Percentiles rank a stretch among this genome's conserved stretches.
Conservation (phyloP, 192 early-diverging fungal species). For the Kappamyces sp. region DNA sequence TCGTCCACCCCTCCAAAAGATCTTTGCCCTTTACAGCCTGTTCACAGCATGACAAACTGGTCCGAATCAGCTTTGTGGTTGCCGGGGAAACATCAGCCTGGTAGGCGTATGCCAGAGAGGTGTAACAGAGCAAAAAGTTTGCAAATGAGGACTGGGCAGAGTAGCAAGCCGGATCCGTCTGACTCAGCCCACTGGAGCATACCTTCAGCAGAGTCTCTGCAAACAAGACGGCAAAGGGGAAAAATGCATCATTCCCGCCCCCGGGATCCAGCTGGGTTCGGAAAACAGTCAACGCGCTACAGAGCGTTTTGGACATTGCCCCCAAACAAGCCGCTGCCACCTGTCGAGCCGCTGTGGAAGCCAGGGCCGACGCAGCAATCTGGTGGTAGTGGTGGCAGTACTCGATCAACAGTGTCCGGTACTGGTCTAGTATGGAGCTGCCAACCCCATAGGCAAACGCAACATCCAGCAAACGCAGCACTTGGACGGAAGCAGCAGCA, state of each 20-base stretch:
- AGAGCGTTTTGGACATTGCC: slow-evolving; percentile 15
- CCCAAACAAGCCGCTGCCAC: slow-evolving; percentile 2
- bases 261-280: slow-evolving; percentile 22
- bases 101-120: too few species aligned
- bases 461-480: slow-evolving; percentile 11
- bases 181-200: too few species aligned
- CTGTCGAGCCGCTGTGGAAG: not conserved
- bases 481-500: slow-evolving; percentile 1
- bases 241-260: slow-evolving; percentile 23
- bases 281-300: slow-evolving; percentile 8
- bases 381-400: not conserved
- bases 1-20: too few species aligned
- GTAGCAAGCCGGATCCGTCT: too few species aligned
- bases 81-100: too few species aligned
- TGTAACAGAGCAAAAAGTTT: too few species aligned
- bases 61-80: too few species aligned
- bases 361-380: slow-evolving; percentile 5
- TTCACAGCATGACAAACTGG: too few species aligned
- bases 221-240: slow-evolving; percentile 15
- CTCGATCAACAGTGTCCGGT: slow-evolving; percentile 17
- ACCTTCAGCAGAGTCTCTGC: too few species aligned
- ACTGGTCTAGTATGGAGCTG: slow-evolving; percentile 21
- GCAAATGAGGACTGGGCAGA: too few species aligned
- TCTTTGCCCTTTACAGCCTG: too few species aligned
- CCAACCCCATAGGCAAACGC: slow-evolving; percentile 22